phyloP scores from a whole-genome alignment of 192 early-diverging fungal species.

The Umbelopsis ramanniana region DNA sequence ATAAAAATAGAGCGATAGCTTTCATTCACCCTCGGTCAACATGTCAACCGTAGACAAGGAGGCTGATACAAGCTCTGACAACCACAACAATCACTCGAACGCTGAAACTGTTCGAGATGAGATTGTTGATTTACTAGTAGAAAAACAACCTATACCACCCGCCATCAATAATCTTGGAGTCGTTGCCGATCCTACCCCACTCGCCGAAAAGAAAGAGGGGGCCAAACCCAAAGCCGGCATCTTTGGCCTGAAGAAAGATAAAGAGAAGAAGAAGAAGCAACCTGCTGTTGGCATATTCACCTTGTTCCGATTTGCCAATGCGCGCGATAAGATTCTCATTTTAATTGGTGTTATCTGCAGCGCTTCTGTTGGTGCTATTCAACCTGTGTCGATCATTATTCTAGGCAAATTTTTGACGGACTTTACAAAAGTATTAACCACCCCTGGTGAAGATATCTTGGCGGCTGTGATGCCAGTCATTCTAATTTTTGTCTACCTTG shows the following conservation, averaged over 20 bases:
- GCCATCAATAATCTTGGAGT: neutral
- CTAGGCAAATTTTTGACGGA: conserved; percentile 35
- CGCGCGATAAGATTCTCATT: conserved; percentile 24
- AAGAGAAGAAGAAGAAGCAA: conserved; percentile 45
- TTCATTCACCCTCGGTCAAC: too few species aligned
- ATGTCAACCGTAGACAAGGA: conserved; percentile 1
- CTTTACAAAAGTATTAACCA: neutral
- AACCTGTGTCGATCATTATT: conserved; percentile 38
- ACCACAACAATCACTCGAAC: neutral
- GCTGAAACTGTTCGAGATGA: conserved; percentile 20
- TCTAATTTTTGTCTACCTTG: conserved; percentile 62
- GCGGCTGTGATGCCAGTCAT: conserved; percentile 29
- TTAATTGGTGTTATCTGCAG: conserved; percentile 25
- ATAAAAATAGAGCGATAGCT: neutral
- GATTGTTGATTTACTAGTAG: neutral
- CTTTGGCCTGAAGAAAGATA: conserved; percentile 14
- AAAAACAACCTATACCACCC: conserved; percentile 12
- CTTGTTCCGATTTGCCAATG: conserved; percentile 69
- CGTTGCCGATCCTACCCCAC: neutral
- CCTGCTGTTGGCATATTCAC: conserved; percentile 57
- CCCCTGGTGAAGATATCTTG: conserved; percentile 14
- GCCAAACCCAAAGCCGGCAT: conserved; percentile 12
- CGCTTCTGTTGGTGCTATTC: conserved; percentile 35
- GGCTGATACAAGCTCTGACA: neutral
- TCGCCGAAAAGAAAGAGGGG: neutral